Evolutionary conservation across 176 grass and related monocot species (phyloP).

Genomic region (Oryza longistaminata): DNA sequence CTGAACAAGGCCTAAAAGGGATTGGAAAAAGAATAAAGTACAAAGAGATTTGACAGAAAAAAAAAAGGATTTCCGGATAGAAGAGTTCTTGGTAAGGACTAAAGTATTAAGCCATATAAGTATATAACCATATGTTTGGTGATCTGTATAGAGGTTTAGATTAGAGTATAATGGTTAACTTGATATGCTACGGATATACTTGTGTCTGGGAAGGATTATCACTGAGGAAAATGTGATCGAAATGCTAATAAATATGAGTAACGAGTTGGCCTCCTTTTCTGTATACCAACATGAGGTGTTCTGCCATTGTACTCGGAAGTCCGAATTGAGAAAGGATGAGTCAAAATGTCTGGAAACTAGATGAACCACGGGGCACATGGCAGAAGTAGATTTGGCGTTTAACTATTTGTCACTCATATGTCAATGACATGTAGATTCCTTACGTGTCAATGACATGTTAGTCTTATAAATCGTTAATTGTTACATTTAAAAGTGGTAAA

Average conservation of each 20-base stretch:
- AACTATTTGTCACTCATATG: too few species aligned
- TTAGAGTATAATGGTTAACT: background rate
- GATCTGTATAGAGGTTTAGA: background rate
- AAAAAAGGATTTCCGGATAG: background rate
- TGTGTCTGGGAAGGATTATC: background rate
- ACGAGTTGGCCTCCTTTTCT: background rate
- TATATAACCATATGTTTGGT: background rate
- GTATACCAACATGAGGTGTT: background rate
- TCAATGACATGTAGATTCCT: too few species aligned
- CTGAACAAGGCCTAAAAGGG: constrained; percentile 4
- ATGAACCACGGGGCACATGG: too few species aligned
- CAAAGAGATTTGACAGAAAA: background rate
- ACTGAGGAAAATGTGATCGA: background rate
- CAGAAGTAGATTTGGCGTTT: too few species aligned
- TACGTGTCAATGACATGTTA: too few species aligned
- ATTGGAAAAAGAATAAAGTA: background rate
- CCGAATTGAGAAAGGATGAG: background rate
- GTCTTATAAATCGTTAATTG: too few species aligned
- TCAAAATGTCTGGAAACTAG: background rate
- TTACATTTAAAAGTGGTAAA: too few species aligned
- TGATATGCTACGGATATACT: background rate
- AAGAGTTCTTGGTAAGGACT: background rate
- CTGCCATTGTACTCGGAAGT: background rate
- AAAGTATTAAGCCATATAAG: background rate
- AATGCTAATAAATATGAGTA: constrained; percentile 9